These are phyloP conservation scores for Simplicillium sp. DNA, from an alignment of 2,329 filamentous ascomycete genomes.

Conservation along the genomic window DNA sequence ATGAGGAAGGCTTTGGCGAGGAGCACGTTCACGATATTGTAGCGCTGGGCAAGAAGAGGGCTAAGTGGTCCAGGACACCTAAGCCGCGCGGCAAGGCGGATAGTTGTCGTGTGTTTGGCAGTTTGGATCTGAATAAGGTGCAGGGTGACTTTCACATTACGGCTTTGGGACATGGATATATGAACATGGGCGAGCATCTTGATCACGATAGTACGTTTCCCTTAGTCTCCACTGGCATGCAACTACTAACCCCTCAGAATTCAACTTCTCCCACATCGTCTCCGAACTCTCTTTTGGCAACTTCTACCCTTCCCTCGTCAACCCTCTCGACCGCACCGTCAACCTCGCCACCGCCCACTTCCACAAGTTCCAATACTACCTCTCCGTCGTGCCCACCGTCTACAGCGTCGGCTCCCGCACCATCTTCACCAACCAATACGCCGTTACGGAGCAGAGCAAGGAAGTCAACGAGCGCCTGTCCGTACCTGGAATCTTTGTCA, in stretches of 20 bases:
- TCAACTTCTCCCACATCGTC: slow-evolving; percentile 97
- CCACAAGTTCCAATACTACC: slow-evolving; percentile 96
- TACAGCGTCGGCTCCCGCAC: slow-evolving; percentile 64
- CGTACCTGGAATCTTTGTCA: slow-evolving; percentile 91
- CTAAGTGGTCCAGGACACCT: slow-evolving; percentile 70
- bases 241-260: slow-evolving; percentile 42
- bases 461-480: slow-evolving; percentile 52
- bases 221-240: background rate
- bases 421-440: slow-evolving; percentile 94
- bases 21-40: slow-evolving; percentile 91
- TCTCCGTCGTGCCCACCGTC: slow-evolving; percentile 88
- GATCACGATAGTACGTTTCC: slow-evolving; percentile 45
- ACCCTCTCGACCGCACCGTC: slow-evolving; percentile 88
- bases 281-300: slow-evolving; percentile 93
- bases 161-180: slow-evolving; percentile 89
- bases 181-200: slow-evolving; percentile 62
- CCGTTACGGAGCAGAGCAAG: slow-evolving; percentile 81
- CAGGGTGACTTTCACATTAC: slow-evolving; percentile 98
- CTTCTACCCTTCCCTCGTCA: slow-evolving; percentile 89
- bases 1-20: slow-evolving; percentile 63
- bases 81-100: slow-evolving; percentile 50
- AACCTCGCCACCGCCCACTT: slow-evolving; percentile 69
- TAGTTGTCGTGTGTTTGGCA: slow-evolving; percentile 84
- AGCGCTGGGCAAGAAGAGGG: slow-evolving; percentile 52
- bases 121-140: slow-evolving; percentile 87